phyloP scores from a whole-genome alignment of 305 asterid species.

The Fraxinus sp. region DNA sequence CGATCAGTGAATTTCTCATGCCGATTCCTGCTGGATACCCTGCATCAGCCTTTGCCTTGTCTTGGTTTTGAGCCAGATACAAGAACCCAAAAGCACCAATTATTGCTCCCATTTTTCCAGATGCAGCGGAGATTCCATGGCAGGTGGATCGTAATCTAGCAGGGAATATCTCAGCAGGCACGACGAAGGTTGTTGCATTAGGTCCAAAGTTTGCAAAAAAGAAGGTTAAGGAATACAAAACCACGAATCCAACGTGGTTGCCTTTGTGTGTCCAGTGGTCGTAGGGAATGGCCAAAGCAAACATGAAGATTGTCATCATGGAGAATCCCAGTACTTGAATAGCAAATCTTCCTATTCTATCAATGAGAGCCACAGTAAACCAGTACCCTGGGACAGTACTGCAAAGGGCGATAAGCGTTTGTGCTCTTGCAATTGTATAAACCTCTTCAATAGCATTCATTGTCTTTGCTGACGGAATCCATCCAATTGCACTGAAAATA shows the following conservation, averaged over 20 bases:
- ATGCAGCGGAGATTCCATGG: conserved; percentile 41
- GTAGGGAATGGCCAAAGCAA: conserved; percentile 35
- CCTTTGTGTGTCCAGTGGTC: conserved; percentile 31
- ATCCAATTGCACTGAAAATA: conserved; percentile 32
- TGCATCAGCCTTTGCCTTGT: conserved; percentile 34
- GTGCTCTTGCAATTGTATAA: conserved; percentile 33
- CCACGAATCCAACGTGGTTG: conserved; percentile 32
- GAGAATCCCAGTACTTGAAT: conserved; percentile 36
- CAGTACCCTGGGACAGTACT: conserved; percentile 44
- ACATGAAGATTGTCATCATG: conserved; percentile 44
- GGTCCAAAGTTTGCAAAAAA: conserved; percentile 46
- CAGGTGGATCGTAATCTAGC: conserved; percentile 41
- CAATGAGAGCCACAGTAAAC: conserved; percentile 39
- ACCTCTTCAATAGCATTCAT: conserved; percentile 34
- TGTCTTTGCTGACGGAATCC: conserved; percentile 36
- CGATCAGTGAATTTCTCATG: conserved; percentile 32
- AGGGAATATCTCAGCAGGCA: conserved; percentile 42
- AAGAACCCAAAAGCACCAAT: conserved; percentile 42
- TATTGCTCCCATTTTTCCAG: conserved; percentile 40
- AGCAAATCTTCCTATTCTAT: conserved; percentile 29
- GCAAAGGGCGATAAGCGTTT: conserved; percentile 39
- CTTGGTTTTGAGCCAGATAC: conserved; percentile 32
- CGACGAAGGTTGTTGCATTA: conserved; percentile 34
- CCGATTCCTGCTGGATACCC: conserved; percentile 41
- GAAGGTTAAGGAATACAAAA: conserved; percentile 35